phyloP scores from a whole-genome alignment of 2,329 filamentous ascomycete genomes.

The Pseudogymnoascus verrucosus region DNA sequence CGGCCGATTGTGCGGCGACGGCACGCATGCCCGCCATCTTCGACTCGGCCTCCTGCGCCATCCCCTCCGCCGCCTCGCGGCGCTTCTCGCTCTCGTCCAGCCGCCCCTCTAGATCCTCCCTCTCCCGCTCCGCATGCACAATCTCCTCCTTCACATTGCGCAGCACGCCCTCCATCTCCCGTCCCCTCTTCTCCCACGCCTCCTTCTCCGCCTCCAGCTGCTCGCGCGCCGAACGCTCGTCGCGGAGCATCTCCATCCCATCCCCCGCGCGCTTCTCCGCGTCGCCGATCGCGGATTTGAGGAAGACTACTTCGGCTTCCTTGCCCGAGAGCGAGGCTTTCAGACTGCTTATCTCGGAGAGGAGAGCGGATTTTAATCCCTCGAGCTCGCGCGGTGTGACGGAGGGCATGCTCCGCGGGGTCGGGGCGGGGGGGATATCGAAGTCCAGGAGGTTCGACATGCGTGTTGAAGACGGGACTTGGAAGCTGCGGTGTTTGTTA shows the following conservation, averaged over 20 bases:
- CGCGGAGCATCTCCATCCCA: constrained; percentile 73
- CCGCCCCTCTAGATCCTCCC: constrained; percentile 67
- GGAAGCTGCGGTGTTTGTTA: constrained; percentile 18
- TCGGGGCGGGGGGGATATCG: constrained; percentile 88
- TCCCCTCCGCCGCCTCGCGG: constrained; percentile 64
- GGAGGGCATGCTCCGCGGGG: constrained; percentile 81
- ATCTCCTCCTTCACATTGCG: constrained; percentile 77
- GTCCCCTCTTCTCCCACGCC: constrained; percentile 74
- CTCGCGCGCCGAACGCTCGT: constrained; percentile 64
- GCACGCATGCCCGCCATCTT: constrained; percentile 68
- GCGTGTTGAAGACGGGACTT: constrained; percentile 19
- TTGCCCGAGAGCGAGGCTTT: constrained; percentile 87
- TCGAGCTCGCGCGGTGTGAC: constrained; percentile 90
- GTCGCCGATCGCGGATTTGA: constrained; percentile 81
- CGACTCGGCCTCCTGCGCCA: constrained; percentile 68
- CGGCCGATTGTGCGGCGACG: constrained; percentile 21
- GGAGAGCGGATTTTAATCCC: constrained; percentile 79
- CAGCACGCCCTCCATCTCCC: constrained; percentile 78
- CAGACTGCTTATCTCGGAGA: constrained; percentile 90
- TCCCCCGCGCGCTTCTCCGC: constrained; percentile 88
- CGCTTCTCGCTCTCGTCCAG: constrained; percentile 71
- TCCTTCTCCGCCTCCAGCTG: constrained; percentile 66
- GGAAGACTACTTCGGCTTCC: constrained; percentile 79
- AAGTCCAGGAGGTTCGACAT: constrained; percentile 75
- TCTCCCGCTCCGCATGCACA: constrained; percentile 67